Conservation (phyloP, 1,284 basidiomycete species). For the Neonothopanus nambi region DNA sequence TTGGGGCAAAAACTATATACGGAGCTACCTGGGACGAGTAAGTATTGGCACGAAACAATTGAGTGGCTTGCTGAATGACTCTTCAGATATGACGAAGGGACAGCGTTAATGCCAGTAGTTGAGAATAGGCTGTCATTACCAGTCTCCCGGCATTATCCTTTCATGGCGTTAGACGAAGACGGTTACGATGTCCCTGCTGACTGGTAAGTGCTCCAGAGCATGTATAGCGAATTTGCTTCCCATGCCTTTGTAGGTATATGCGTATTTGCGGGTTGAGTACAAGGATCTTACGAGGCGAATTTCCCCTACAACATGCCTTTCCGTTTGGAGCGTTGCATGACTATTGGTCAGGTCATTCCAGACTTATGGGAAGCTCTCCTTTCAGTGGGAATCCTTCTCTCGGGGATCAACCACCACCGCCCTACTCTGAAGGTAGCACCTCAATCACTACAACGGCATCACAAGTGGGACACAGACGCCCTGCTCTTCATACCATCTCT, state of each 20-base stretch:
- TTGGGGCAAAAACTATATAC: conserved; percentile 66
- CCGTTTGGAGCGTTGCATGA: background rate
- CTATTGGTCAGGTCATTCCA: background rate
- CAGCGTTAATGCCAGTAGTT: conserved; percentile 69
- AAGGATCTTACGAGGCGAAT: conserved; percentile 60
- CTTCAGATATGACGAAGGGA: conserved; percentile 77
- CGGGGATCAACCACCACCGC: background rate
- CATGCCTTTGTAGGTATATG: conserved; percentile 57
- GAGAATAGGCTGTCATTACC: conserved; percentile 58
- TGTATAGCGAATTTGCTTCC: background rate
- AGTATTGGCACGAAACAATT: conserved; percentile 28
- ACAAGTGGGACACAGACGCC: no score
- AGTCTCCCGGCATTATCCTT: conserved; percentile 51
- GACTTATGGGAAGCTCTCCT: background rate
- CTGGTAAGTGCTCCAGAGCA: conserved; percentile 46
- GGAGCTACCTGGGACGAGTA: conserved; percentile 85
- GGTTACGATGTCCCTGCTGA: conserved; percentile 70
- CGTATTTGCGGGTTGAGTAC: conserved; percentile 70
- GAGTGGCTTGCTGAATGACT: background rate
- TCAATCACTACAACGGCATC: background rate
- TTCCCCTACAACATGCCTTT: background rate
- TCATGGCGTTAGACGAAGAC: conserved; percentile 71
- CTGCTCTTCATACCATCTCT: background rate
- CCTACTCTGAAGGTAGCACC: background rate
- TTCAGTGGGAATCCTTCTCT: background rate